These are phyloP conservation scores for Daldinia vernicosa DNA, from an alignment of 495 filamentous ascomycete species.

Conservation along the genomic window DNA sequence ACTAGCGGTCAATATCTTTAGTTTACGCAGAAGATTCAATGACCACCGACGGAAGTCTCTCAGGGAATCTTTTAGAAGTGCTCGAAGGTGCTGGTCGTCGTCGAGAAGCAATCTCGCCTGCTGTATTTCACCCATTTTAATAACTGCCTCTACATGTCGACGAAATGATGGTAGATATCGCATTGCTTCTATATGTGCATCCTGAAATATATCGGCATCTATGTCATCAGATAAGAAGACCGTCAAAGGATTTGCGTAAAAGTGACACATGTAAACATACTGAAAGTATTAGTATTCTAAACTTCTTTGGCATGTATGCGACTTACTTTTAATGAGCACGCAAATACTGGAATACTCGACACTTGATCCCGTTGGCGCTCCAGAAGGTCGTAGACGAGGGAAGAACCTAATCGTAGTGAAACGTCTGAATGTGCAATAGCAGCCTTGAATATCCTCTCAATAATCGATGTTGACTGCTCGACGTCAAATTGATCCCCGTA, in stretches of 20 bases:
- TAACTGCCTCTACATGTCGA: constrained; percentile 52
- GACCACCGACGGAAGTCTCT: constrained; percentile 35
- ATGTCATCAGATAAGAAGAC: constrained; percentile 63
- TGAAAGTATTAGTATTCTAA: constrained; percentile 46
- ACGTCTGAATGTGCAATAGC: constrained; percentile 65
- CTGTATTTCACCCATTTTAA: constrained; percentile 48
- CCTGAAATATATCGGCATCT: constrained; percentile 53
- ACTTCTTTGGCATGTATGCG: neutral
- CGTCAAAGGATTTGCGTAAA: constrained; percentile 90
- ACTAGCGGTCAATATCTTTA: constrained; percentile 36
- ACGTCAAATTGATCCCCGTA: constrained; percentile 86
- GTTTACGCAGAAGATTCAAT: constrained; percentile 31
- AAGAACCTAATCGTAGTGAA: constrained; percentile 73
- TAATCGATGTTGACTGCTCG: constrained; percentile 73
- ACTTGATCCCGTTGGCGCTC: constrained; percentile 84
- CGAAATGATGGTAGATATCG: constrained; percentile 84
- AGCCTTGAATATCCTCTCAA: constrained; percentile 80
- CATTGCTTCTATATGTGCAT: constrained; percentile 75
- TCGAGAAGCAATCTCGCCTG: constrained; percentile 53
- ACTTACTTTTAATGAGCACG: constrained; percentile 78
- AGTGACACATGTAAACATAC: constrained; percentile 96
- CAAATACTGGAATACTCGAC: constrained; percentile 85
- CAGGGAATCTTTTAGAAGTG: constrained; percentile 33
- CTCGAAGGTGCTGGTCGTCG: constrained; percentile 49
- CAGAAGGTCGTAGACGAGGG: constrained; percentile 68